These are phyloP conservation scores for Cyathus striatus DNA, from an alignment of 768 basidiomycete genomes.

Conservation along the genomic window DNA sequence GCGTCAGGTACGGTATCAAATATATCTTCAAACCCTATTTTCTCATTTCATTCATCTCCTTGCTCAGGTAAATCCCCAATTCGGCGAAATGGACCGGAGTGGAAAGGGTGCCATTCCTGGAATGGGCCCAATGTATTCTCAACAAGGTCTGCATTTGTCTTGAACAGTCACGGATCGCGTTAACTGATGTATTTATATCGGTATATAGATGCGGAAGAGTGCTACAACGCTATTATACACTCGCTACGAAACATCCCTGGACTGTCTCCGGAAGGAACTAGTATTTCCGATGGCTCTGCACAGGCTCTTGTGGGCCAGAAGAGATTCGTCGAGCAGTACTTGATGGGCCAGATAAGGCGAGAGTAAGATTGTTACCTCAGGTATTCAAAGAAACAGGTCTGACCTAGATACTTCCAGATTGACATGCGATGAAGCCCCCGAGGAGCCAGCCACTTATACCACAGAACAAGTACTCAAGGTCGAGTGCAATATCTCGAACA, in stretches of 20 bases:
- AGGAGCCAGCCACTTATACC: constrained; percentile 62
- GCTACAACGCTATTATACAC: constrained; percentile 72
- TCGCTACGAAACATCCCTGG: constrained; percentile 70
- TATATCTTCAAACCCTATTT: too few species aligned
- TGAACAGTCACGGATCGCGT: constrained; percentile 8
- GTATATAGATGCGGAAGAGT: constrained; percentile 82
- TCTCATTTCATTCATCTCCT: too few species aligned
- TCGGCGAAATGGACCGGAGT: constrained; percentile 63
- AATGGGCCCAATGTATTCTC: constrained; percentile 60
- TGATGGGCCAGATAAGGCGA: constrained; percentile 74
- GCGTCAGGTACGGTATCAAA: too few species aligned
- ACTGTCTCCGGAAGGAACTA: constrained; percentile 26
- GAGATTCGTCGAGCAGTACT: constrained; percentile 74
- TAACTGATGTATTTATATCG: not conserved
- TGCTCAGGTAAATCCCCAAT: constrained; percentile 87
- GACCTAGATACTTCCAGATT: constrained; percentile 41
- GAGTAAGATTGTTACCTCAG: constrained; percentile 45
- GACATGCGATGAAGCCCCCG: constrained; percentile 75
- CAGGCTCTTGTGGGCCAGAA: constrained; percentile 26
- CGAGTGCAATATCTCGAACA: constrained; percentile 84
- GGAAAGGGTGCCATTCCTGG: constrained; percentile 31
- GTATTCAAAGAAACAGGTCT: too few species aligned
- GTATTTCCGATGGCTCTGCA: constrained; percentile 13
- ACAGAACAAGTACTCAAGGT: constrained; percentile 81
- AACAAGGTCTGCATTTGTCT: constrained; percentile 55